phyloP scores from a whole-genome alignment of 805 yeast genomes.

The Metschnikowia cubensis region DNA sequence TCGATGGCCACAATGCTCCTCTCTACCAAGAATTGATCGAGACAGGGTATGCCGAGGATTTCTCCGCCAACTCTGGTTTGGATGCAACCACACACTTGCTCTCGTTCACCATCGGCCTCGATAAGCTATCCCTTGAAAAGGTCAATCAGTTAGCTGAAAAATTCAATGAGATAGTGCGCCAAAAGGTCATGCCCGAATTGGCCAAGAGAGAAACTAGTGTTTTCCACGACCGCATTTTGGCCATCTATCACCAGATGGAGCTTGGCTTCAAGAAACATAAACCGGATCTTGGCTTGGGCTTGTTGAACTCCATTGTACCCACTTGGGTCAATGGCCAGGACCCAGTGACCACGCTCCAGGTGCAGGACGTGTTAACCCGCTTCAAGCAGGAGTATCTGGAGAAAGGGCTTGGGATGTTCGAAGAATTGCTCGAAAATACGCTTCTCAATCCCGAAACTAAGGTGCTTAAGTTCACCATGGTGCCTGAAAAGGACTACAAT shows the following conservation, averaged over 20 bases:
- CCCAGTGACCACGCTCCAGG: slow-evolving; percentile 64
- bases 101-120: slow-evolving; percentile 80
- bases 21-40: slow-evolving; percentile 85
- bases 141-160: slow-evolving; percentile 46
- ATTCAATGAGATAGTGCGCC: slow-evolving; percentile 45
- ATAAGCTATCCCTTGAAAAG: slow-evolving; percentile 55
- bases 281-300: slow-evolving; percentile 81
- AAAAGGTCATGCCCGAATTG: slow-evolving; percentile 34
- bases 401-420: slow-evolving; percentile 52
- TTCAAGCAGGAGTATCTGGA: slow-evolving; percentile 59
- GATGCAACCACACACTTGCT: slow-evolving; percentile 76
- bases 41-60: slow-evolving; percentile 79
- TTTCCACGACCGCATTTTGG: slow-evolving; percentile 56
- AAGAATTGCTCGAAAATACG: slow-evolving; percentile 51
- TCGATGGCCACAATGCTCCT: slow-evolving; percentile 92
- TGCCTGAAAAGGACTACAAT: slow-evolving; percentile 59
- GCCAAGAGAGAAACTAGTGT: slow-evolving; percentile 17
- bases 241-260: slow-evolving; percentile 85
- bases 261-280: slow-evolving; percentile 79
- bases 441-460: slow-evolving; percentile 46
- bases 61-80: slow-evolving; percentile 80
- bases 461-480: slow-evolving; percentile 69
- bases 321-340: slow-evolving; percentile 82
- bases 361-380: slow-evolving; percentile 52
- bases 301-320: slow-evolving; percentile 71